A percentile compares a stretch with the other conserved stretches of the same genome.
Evolutionary conservation across 2,329 filamentous ascomycete genomes (phyloP).

Genomic region (Penicillium sp.): DNA sequence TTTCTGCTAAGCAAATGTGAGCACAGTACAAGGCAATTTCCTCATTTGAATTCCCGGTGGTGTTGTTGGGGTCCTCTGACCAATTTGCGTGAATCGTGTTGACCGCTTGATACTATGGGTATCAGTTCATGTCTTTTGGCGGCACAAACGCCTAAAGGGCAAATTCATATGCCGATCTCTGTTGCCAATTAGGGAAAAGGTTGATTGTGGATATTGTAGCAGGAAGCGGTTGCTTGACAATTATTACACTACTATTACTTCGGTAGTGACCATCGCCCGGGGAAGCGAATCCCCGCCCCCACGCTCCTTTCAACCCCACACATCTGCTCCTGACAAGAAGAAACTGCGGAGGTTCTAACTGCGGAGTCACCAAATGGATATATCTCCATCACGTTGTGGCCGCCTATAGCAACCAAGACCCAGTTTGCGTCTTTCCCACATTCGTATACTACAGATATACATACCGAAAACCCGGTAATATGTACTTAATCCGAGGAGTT

Average conservation of each 20-base stretch:
- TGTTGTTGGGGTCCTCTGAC: too few relatives aligned
- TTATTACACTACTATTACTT: not conserved
- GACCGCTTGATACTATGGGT: not conserved
- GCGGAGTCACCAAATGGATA: not conserved
- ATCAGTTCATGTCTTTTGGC: not conserved
- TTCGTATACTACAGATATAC: too few relatives aligned
- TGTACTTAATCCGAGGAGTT: not conserved
- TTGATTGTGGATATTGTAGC: not conserved
- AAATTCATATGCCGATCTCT: not conserved
- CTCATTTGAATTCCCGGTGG: too few relatives aligned
- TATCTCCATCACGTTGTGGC: not conserved
- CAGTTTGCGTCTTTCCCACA: not conserved
- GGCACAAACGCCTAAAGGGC: not conserved
- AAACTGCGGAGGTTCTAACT: not conserved
- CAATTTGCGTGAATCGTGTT: too few relatives aligned
- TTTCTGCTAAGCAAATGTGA: not conserved
- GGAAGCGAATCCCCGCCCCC: not conserved
- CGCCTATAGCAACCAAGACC: not conserved
- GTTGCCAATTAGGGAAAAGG: not conserved
- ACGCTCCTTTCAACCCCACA: not conserved
- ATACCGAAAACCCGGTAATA: not conserved
- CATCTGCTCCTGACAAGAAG: not conserved
- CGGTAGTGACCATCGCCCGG: not conserved
- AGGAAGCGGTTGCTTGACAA: not conserved
- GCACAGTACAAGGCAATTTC: not conserved